Conservation (phyloP, 495 filamentous ascomycete species). For the Podospora appendiculata region DNA sequence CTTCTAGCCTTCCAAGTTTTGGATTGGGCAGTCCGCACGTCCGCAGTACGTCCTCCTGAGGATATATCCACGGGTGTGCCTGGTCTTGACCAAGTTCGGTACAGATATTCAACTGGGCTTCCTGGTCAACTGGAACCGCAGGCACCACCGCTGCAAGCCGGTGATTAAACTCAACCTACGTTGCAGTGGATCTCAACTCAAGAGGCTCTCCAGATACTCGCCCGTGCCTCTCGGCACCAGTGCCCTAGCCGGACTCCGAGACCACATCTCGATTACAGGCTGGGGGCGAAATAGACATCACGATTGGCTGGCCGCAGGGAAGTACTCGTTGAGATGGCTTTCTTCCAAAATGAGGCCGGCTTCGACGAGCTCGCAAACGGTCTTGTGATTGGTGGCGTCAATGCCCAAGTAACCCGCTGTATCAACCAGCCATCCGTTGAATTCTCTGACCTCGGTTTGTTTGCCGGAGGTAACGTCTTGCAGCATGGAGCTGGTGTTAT, state of each 20-base stretch:
- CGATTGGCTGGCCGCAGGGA: background rate
- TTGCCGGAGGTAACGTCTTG: conserved; percentile 59
- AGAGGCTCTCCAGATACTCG: background rate
- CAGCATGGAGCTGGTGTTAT: conserved; percentile 70
- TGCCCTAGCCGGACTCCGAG: conserved; percentile 1
- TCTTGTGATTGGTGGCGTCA: conserved; percentile 19
- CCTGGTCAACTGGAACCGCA: background rate
- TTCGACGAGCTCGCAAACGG: conserved; percentile 22
- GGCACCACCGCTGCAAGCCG: background rate
- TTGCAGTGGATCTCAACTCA: conserved; percentile 2
- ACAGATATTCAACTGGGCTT: background rate
- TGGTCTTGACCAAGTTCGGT: conserved; percentile 2
- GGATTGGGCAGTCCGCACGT: background rate
- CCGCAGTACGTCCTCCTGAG: background rate
- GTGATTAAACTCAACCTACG: background rate
- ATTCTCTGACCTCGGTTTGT: conserved; percentile 69
- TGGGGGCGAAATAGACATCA: background rate
- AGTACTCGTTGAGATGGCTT: background rate
- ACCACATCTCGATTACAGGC: background rate
- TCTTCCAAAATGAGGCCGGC: conserved; percentile 6
- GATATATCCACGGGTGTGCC: background rate
- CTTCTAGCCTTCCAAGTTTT: conserved; percentile 9
- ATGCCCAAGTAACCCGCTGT: conserved; percentile 19
- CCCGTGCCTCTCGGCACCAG: background rate
- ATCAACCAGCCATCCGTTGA: conserved; percentile 75